These are phyloP conservation scores for Diaporthe capsici DNA, from an alignment of 2,329 filamentous ascomycete genomes.

Conservation along the genomic window DNA sequence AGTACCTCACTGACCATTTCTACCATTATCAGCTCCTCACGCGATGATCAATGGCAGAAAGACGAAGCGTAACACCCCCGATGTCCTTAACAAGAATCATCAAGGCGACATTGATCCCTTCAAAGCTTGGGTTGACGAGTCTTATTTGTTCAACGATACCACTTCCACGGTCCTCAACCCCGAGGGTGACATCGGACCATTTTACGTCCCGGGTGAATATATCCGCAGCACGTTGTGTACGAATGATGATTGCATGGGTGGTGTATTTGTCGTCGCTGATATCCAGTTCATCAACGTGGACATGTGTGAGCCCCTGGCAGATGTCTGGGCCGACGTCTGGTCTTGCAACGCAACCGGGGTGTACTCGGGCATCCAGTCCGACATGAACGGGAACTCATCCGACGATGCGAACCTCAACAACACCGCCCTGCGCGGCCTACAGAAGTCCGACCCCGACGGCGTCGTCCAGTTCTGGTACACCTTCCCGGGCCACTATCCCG, in stretches of 20 bases:
- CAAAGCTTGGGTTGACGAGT: conserved; percentile 5
- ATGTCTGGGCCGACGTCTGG: conserved; percentile 39
- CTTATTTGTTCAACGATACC: conserved; percentile 27
- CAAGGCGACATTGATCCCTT: conserved; percentile 17
- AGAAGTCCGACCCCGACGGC: conserved; percentile 57
- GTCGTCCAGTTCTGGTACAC: conserved; percentile 57
- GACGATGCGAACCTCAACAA: conserved; percentile 52
- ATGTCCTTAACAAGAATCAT: conserved; percentile 29
- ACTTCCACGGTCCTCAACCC: conserved; percentile 47
- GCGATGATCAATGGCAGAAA: neutral
- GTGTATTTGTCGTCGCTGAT: conserved; percentile 57
- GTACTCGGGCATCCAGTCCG: conserved; percentile 54
- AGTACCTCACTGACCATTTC: neutral
- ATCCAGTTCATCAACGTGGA: conserved; percentile 58
- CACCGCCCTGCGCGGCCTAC: conserved; percentile 61
- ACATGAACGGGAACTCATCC: conserved; percentile 47
- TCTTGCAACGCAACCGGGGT: conserved; percentile 57
- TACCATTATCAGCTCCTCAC: conserved; percentile 1
- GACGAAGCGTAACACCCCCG: conserved; percentile 31
- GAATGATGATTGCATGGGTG: conserved; percentile 53
- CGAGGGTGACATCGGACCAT: conserved; percentile 54
- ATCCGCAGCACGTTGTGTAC: conserved; percentile 55
- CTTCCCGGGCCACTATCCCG: conserved; percentile 62
- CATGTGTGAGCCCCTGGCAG: conserved; percentile 53
- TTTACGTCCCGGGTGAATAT: conserved; percentile 50